Percentiles rank a stretch among this genome's conserved stretches.
Evolutionary conservation across 306 rosid genomes (phyloP).

Genomic region (Carpinus fangiana): DNA sequence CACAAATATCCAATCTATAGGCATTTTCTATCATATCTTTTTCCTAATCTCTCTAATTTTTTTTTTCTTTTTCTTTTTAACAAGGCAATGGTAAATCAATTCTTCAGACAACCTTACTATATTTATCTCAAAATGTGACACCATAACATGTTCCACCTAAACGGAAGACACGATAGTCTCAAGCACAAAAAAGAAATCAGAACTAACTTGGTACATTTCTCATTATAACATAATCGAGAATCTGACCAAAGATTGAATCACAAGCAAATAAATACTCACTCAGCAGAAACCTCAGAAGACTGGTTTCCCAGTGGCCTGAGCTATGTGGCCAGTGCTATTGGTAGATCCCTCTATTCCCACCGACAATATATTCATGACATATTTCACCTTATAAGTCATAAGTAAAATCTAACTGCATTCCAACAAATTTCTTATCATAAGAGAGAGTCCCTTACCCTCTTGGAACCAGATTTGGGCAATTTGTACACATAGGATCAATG

Average conservation of each 20-base stretch:
- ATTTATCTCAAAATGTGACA: background rate
- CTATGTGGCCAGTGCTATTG: too few species aligned
- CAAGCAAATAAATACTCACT: background rate
- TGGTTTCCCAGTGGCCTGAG: background rate
- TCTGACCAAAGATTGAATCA: background rate
- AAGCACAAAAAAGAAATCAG: background rate
- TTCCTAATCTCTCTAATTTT: background rate
- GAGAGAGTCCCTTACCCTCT: conserved; percentile 56
- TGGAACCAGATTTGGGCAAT: conserved; percentile 86
- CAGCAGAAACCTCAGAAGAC: background rate
- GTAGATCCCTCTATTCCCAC: too few species aligned
- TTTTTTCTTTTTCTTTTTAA: background rate
- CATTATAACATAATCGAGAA: background rate
- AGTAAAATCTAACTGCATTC: background rate
- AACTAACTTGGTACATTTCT: conserved; percentile 5
- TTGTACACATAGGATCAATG: conserved; percentile 84
- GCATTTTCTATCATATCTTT: background rate
- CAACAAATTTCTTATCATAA: conserved; percentile 8
- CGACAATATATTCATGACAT: background rate
- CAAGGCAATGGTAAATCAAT: background rate
- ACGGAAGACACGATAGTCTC: background rate
- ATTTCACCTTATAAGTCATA: conserved; percentile 3
- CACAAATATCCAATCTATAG: background rate
- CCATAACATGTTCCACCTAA: background rate
- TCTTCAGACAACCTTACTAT: background rate